Conservation (phyloP, 768 basidiomycete species). For the Trametopsis cervina region DNA sequence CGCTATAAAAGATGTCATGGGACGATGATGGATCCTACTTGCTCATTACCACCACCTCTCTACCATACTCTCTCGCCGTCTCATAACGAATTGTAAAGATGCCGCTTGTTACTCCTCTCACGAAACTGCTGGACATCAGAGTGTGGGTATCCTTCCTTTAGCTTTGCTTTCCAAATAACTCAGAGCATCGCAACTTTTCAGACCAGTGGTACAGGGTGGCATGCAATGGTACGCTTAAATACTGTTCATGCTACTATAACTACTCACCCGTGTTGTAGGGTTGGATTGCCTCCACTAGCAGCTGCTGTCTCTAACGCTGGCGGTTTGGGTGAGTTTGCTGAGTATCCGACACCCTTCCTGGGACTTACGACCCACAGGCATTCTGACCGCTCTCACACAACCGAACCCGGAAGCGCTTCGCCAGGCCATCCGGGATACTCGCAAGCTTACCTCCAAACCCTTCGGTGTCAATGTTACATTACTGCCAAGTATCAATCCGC, state of each 20-base stretch:
- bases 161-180: too few species aligned
- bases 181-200: too few species aligned
- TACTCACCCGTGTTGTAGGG: conserved; percentile 38
- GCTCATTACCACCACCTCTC: neutral
- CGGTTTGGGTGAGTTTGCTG: conserved; percentile 49
- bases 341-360: neutral
- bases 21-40: too few species aligned
- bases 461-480: conserved; percentile 86
- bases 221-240: conserved; percentile 70
- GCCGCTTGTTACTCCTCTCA: conserved; percentile 45
- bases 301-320: conserved; percentile 81
- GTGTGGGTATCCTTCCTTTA: conserved; percentile 38
- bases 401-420: conserved; percentile 79
- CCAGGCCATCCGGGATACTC: conserved; percentile 71
- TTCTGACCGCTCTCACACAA: conserved; percentile 85
- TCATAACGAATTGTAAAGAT: conserved; percentile 17
- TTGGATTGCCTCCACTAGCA: conserved; percentile 67
- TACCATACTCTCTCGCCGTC: neutral
- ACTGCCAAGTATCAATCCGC: conserved; percentile 85
- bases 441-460: conserved; percentile 58
- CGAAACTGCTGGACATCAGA: conserved; percentile 57
- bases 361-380: conserved; percentile 34
- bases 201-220: conserved; percentile 80
- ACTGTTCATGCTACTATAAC: neutral
- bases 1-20: too few species aligned